Conservation (phyloP, 345 rosid genomes). For the Viola odorata region DNA sequence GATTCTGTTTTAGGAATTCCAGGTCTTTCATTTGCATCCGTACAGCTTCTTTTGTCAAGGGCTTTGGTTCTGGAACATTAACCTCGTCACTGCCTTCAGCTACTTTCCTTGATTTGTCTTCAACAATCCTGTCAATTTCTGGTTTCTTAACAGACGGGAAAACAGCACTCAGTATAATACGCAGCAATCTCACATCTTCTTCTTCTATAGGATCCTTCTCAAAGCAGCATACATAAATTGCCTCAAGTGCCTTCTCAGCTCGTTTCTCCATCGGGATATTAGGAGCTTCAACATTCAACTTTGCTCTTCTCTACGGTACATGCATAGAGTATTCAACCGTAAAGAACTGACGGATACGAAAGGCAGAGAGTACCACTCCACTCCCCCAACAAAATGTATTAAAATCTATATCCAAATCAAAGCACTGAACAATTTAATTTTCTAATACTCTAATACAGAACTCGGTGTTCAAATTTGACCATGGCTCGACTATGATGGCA, state of each 20-base stretch:
- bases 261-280: conserved; percentile 69
- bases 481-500: too few relatives aligned
- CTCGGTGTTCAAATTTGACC: too few relatives aligned
- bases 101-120: conserved; percentile 54
- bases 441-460: too few relatives aligned
- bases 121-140: conserved; percentile 53
- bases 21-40: conserved; percentile 91
- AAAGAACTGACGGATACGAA: too few relatives aligned
- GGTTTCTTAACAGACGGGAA: conserved; percentile 53
- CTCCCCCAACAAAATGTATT: too few relatives aligned
- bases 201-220: conserved; percentile 60
- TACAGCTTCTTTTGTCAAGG: conserved; percentile 67
- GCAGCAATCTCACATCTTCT: conserved; percentile 62
- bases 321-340: too few relatives aligned
- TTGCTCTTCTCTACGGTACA: conserved; percentile 64
- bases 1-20: conserved; percentile 71
- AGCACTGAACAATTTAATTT: too few relatives aligned
- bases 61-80: conserved; percentile 38
- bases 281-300: conserved; percentile 49
- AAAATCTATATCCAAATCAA: too few relatives aligned
- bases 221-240: conserved; percentile 77
- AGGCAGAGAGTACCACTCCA: too few relatives aligned
- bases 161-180: conserved; percentile 55
- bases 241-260: conserved; percentile 84
- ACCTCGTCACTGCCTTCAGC: conserved; percentile 55